phyloP scores from a whole-genome alignment of 805 yeast species.

The Starmerella floris region DNA sequence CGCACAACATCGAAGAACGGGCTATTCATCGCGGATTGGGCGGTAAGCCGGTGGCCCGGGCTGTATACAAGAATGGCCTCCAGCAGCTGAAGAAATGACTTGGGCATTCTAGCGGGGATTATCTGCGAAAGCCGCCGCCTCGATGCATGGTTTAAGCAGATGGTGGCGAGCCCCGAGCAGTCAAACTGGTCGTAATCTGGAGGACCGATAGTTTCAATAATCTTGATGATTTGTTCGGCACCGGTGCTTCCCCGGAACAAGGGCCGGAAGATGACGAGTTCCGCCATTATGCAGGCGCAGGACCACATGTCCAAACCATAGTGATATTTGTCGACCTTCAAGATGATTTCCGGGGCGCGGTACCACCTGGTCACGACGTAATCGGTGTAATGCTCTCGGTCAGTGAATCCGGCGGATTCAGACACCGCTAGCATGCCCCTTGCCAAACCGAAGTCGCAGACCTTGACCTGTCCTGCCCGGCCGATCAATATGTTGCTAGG shows the following conservation, averaged over 20 bases:
- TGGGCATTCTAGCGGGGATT: conserved; percentile 9
- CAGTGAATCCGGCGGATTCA: conserved; percentile 14
- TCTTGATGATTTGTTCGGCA: conserved; percentile 55
- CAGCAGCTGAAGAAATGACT: conserved; percentile 32
- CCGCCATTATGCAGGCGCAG: conserved; percentile 79
- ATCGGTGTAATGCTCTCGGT: conserved; percentile 25
- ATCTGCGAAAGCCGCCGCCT: background rate
- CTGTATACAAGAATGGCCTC: conserved; percentile 52
- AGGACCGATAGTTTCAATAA: conserved; percentile 55
- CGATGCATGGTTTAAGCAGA: background rate
- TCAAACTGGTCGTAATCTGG: conserved; percentile 34
- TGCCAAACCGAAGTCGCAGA: conserved; percentile 90
- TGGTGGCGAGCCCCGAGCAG: background rate
- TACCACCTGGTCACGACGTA: conserved; percentile 95
- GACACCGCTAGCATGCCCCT: conserved; percentile 43
- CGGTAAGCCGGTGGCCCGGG: conserved; percentile 39
- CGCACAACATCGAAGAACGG: conserved; percentile 43
- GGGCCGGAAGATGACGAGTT: conserved; percentile 67
- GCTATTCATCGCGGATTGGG: conserved; percentile 45
- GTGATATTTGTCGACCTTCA: conserved; percentile 26
- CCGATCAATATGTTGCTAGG: conserved; percentile 81
- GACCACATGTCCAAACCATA: conserved; percentile 78
- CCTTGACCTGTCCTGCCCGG: conserved; percentile 59
- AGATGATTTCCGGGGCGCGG: conserved; percentile 79
- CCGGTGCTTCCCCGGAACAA: conserved; percentile 65